Base-by-base conservation (phyloP, 2,329 filamentous ascomycete species). In the Colletotrichum sansevieriae region DNA sequence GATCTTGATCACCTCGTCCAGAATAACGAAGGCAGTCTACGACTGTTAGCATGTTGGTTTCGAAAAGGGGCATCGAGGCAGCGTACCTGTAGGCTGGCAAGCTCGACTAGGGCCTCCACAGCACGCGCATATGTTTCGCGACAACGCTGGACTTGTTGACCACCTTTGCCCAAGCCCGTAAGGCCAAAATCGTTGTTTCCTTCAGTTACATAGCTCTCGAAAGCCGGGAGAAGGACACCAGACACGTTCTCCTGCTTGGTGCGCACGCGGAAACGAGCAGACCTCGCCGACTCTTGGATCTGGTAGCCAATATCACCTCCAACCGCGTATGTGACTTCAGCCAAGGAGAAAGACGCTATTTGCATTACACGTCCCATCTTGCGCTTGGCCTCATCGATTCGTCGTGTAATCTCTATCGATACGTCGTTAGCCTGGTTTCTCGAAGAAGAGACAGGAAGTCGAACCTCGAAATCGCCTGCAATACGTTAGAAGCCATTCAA, bases 321-420 rank as follows among this genome's bases (percentile, higher is more conserved):
- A 33, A 98, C 94, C 29, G 96, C 96, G 77, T 99, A 99, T 56
- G 94, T 97, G 65, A 99, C 96, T 83, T 98, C 96, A 69, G 96
- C 96, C 18, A 99, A 88, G 49, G 95, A 98, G 83, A 99, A 98
- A 52, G 96, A 95, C 46, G 96, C 96, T 77, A 99, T 97, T 81
- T 98, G 95, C 96, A 99, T 99, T 43, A 99, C 96, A 39, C 95
- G 90, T 66, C 96, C 96, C 95, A 99, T 99, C 85, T 99, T 99
- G 75, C 95, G 92, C 83, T 99, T 99, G 47, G 96, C 96, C 81
- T 99, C 96, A 83, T 99, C 95, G 81, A 99, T 99, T 77, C 96
- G 92, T 79, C 91, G 90, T 57, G 96, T 98, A 76, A 99, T 99
- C 76, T 99, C 96, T 93, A 78, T 73, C 20, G 15, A 37, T 15